Conservation (phyloP, 1,139 yeast species). For the Saccharomycopsis hybrid region DNA sequence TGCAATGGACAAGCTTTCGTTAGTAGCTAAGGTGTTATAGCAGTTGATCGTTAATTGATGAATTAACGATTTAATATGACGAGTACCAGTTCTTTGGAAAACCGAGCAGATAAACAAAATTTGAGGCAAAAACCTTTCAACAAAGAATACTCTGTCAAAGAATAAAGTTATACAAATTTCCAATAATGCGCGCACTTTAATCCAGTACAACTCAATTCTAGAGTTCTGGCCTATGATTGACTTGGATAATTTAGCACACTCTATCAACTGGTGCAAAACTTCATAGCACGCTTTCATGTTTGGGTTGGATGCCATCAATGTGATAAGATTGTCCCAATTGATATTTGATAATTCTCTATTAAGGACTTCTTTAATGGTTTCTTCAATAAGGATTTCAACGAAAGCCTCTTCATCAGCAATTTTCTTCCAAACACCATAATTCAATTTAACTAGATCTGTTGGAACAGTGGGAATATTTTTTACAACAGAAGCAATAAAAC, state of each 20-base stretch:
- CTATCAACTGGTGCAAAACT: constrained; percentile 9
- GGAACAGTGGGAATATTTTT: constrained; percentile 6
- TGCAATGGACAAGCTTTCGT: neutral
- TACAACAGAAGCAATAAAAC: constrained; percentile 12
- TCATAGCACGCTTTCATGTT: constrained; percentile 2
- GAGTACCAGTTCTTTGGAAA: constrained; percentile 17
- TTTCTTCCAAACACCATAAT: constrained; percentile 8
- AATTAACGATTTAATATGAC: constrained; percentile 4
- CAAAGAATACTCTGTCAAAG: constrained; percentile 11
- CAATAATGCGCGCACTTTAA: constrained; percentile 4
- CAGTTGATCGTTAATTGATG: constrained; percentile 10
- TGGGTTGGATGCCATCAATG: constrained; percentile 12
- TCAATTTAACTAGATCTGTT: constrained; percentile 7
- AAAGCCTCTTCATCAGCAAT: constrained; percentile 3
- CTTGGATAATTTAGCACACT: constrained; percentile 2
- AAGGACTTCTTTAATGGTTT: constrained; percentile 13
- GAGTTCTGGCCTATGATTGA: constrained; percentile 9
- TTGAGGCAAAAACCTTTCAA: constrained; percentile 9
- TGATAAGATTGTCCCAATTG: constrained; percentile 6
- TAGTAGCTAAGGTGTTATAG: constrained; percentile 11
- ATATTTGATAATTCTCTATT: constrained; percentile 11
- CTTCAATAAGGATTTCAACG: constrained; percentile 9
- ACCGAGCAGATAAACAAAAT: constrained; percentile 14
- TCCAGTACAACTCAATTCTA: constrained; percentile 3
- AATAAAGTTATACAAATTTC: constrained; percentile 11